Base-by-base conservation (phyloP, 1,139 yeast species). In the Candida tetrigidarum region DNA sequence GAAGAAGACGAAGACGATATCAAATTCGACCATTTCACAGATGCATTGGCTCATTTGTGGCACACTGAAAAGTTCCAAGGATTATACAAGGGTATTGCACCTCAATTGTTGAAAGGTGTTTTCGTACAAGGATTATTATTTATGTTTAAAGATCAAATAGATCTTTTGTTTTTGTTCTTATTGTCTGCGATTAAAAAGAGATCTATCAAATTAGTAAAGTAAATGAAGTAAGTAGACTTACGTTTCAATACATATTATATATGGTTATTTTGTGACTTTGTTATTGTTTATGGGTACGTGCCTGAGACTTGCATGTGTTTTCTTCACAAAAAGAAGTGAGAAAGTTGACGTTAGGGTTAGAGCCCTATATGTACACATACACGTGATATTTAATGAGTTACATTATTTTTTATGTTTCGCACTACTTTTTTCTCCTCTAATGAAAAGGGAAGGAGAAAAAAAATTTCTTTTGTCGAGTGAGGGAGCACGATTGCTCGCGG, bases 61-160 rank as follows among this genome's bases (percentile, higher is more conserved):
- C 57, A 65, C 18, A 71, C 76, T 2, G 77, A 71, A 52, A 62
- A 62, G 47, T 52, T 73, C 52, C 56, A 48, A 19, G 75, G 74
- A 1, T 59, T 61, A 45, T 89, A 90, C 80, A 88, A 85, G 70
- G 96, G 96, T 5, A 62, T 89, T 38, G 80, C 83, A 7, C 96
- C 96, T 5, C 96, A 89, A 63, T 74, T 89, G 53, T 65, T 84
- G 35, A 89, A 89, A 71, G 96, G 96, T 2, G 86, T 89, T 4
- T 66, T 89, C 45, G 96, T 89, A 4, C 96, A 89, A 64, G 96
- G 96, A 0, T 73, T 89, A 50, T 73, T 90, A 56, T 86, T 90
- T 58, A 86, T 86, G 85, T 86, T 85, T 64, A 86, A 84, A 64
- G 96, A 87, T 56, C 91, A 82, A 60, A 63, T 81, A 45, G 78